Conservation (phyloP, 495 filamentous ascomycete genomes). For the Neurospora sp. region DNA sequence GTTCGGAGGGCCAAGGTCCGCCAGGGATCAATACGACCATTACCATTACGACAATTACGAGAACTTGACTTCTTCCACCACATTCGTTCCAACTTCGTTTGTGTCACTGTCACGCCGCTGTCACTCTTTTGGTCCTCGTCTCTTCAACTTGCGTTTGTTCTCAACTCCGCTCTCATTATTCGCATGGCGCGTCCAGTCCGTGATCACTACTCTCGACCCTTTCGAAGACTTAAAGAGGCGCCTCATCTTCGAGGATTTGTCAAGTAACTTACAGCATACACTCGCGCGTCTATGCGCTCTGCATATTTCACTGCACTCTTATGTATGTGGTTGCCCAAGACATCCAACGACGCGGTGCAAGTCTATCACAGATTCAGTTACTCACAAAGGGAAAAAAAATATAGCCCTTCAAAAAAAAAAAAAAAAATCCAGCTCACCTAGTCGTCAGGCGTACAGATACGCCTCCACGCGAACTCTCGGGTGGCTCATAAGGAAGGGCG, state of each 20-base stretch:
- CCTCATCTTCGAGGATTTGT: not conserved
- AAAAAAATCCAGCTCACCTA: not conserved
- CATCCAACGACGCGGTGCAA: not conserved
- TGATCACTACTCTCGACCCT: not conserved
- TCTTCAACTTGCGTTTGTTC: not conserved
- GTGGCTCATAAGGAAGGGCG: not conserved
- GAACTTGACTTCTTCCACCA: not conserved
- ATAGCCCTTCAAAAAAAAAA: not conserved
- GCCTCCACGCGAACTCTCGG: not conserved
- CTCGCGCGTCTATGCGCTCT: constrained; percentile 67
- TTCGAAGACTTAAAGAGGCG: not conserved
- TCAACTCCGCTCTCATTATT: not conserved
- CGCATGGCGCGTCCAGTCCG: not conserved
- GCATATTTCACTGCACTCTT: constrained; percentile 21
- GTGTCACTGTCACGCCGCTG: not conserved
- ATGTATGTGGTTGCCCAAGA: not conserved
- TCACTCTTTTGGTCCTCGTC: not conserved
- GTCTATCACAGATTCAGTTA: not conserved
- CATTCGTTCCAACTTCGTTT: not conserved
- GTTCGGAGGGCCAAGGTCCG: not conserved
- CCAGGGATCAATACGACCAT: not conserved
- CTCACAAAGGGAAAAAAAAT: not conserved
- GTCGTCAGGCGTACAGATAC: not conserved
- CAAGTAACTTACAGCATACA: constrained; percentile 37
- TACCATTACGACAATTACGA: not conserved